These are phyloP conservation scores for Colletotrichum tamarilloi DNA, from an alignment of 2,329 filamentous ascomycete genomes.

Conservation along the genomic window DNA sequence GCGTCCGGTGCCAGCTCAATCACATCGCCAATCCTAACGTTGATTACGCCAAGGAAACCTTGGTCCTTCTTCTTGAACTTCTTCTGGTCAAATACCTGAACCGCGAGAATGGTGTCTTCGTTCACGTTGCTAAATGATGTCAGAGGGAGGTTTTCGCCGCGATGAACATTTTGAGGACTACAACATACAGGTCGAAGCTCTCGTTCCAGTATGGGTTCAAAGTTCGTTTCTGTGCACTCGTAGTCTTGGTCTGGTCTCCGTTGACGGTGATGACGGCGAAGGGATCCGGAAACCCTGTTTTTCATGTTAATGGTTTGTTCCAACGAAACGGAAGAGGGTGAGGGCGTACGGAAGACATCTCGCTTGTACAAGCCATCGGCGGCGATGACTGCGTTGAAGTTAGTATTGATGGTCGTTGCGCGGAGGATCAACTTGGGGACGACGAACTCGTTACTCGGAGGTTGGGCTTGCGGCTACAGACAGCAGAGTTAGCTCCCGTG, in stretches of 20 bases:
- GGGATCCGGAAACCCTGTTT: constrained; percentile 90
- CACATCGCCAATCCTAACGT: constrained; percentile 93
- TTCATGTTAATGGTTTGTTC: constrained; percentile 40
- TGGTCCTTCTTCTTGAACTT: constrained; percentile 99
- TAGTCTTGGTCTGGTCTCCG: constrained; percentile 99
- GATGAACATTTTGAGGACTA: constrained; percentile 38
- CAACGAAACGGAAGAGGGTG: background rate
- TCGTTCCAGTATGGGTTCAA: constrained; percentile 99
- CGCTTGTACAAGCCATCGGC: constrained; percentile 98
- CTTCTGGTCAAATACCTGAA: constrained; percentile 99
- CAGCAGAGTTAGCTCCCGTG: constrained; percentile 14
- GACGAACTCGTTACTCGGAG: constrained; percentile 90
- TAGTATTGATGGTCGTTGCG: constrained; percentile 43
- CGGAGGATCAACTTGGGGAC: constrained; percentile 37
- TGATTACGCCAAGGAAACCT: constrained; percentile 97
- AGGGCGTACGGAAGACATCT: constrained; percentile 93
- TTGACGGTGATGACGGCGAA: constrained; percentile 97
- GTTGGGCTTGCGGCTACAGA: constrained; percentile 76
- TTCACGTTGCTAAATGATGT: constrained; percentile 76
- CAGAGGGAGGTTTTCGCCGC: background rate
- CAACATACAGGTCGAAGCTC: constrained; percentile 92
- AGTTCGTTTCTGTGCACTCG: constrained; percentile 94
- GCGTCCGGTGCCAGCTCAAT: constrained; percentile 90
- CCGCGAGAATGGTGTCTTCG: constrained; percentile 95
- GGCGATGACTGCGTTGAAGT: constrained; percentile 82